Conservation (phyloP, 1,139 yeast genomes). For the Geotrichum histeridarum region DNA sequence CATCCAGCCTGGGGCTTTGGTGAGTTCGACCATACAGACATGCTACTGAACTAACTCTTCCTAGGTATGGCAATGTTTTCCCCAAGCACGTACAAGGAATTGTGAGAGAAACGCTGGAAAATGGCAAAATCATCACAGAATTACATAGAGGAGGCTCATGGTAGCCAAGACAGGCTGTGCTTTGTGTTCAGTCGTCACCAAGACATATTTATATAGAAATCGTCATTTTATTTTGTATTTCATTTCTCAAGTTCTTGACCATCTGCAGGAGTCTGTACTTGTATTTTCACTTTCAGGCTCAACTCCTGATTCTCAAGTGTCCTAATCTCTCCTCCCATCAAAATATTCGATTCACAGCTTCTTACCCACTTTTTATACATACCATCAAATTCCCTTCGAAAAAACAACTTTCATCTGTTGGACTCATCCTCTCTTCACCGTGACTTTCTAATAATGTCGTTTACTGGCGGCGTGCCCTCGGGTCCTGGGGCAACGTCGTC, state of each 20-base stretch:
- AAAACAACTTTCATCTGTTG: too few relatives aligned
- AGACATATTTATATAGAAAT: neutral
- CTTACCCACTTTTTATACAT: too few relatives aligned
- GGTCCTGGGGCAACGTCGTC: neutral
- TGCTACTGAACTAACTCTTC: neutral
- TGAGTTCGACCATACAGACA: neutral
- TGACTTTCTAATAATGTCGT: neutral
- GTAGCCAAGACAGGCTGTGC: neutral
- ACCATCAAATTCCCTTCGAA: too few relatives aligned
- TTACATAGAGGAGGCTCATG: conserved; percentile 46
- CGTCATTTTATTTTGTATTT: neutral
- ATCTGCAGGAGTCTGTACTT: too few relatives aligned
- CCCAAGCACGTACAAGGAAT: conserved; percentile 66
- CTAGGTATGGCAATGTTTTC: conserved; percentile 54
- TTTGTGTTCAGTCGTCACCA: neutral
- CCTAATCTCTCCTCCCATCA: too few relatives aligned
- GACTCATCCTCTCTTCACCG: too few relatives aligned
- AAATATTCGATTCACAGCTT: too few relatives aligned
- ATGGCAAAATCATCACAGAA: conserved; percentile 48
- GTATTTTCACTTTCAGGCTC: too few relatives aligned
- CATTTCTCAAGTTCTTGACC: neutral
- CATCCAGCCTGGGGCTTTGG: conserved; percentile 49
- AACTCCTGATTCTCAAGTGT: too few relatives aligned
- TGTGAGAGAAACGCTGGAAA: conserved; percentile 48
- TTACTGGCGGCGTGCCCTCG: conserved; percentile 1